Evolutionary conservation across 495 filamentous ascomycete genomes (phyloP), one percentile per base, ranked within the genome.

Genomic region (Xylaria curta): DNA sequence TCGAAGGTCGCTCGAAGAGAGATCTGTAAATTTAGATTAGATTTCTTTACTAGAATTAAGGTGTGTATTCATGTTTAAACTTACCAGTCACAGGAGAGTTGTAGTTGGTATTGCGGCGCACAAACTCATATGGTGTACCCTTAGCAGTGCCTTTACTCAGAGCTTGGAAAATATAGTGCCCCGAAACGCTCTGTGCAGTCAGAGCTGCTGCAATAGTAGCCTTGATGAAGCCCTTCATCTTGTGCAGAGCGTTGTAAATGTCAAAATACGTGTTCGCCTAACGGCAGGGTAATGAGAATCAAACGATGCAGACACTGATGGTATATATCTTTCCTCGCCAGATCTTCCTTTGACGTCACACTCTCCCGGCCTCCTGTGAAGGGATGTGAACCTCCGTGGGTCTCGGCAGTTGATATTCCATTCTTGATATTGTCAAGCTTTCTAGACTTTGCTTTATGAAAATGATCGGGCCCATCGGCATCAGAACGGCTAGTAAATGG

Each of bases 21-120:
- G 80, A 70, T 86, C 76, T 80, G 36, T 21, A 68, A 46, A 9
- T 47, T 36, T 9, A 65, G 19, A 69, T 66, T 58, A 54, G 31
- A 24, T 28, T 63, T 68, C 15, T 63, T 13, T 19, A 59, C 15
- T 28, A 63, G 21, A 4, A 44, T 63, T 12, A 31, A 31, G 38
- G 7, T 17, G 38, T 24, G 28, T 31, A 13, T 24, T 40, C 4
- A 17, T 42, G 38, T 42, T 17, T 28, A 28, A 42, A 73, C 76
- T 31, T 66, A 78, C 76, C 82, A 28, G 84, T 86, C 12, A 89
- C 88, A 9, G 87, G 88, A 33, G 85, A 88, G 79, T 90, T 90
- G 75, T 85, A 80, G 82, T 88, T 89, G 66, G 80, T 83, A 80
- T 88, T 87, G 64, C 81, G 81, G 31, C 88, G 84, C 67, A 90